Evolutionary conservation across 2,329 filamentous ascomycete genomes (phyloP).

Genomic region (Penicillium crustosum): DNA sequence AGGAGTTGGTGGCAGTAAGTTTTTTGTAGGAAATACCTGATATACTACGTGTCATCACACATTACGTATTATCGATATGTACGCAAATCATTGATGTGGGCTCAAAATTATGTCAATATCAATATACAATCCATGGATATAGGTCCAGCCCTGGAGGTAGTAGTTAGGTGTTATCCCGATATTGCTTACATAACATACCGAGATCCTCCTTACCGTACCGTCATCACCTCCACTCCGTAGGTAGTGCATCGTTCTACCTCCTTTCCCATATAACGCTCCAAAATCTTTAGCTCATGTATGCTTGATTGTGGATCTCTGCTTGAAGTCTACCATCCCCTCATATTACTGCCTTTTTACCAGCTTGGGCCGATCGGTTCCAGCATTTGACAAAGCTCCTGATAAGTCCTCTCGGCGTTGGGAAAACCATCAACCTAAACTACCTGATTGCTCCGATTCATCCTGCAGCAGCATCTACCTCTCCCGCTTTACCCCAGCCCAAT

Average conservation of each 20-base stretch:
- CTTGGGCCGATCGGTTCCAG: neutral
- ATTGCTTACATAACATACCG: slow-evolving; percentile 3
- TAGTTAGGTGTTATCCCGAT: neutral
- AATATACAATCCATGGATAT: too few relatives aligned
- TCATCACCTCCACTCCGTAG: slow-evolving; percentile 14
- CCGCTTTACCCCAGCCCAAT: neutral
- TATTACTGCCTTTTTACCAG: neutral
- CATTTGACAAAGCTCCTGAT: slow-evolving; percentile 3
- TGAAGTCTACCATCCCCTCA: neutral
- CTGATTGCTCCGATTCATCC: slow-evolving; percentile 2
- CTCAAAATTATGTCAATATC: too few relatives aligned
- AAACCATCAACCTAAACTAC: slow-evolving; percentile 5
- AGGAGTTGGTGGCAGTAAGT: slow-evolving; percentile 42
- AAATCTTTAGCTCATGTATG: neutral
- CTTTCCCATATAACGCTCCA: slow-evolving; percentile 5
- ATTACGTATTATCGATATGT: too few relatives aligned
- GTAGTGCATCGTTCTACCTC: slow-evolving; percentile 3
- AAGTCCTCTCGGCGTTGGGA: slow-evolving; percentile 2
- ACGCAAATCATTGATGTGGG: neutral
- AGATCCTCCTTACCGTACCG: slow-evolving; percentile 18
- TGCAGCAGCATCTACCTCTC: neutral
- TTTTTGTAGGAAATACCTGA: neutral
- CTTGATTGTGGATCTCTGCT: slow-evolving; percentile 2
- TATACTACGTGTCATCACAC: neutral
- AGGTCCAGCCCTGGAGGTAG: too few relatives aligned